phyloP scores from a whole-genome alignment of 805 yeast genomes.

The Nakazawaea anatomiae region DNA sequence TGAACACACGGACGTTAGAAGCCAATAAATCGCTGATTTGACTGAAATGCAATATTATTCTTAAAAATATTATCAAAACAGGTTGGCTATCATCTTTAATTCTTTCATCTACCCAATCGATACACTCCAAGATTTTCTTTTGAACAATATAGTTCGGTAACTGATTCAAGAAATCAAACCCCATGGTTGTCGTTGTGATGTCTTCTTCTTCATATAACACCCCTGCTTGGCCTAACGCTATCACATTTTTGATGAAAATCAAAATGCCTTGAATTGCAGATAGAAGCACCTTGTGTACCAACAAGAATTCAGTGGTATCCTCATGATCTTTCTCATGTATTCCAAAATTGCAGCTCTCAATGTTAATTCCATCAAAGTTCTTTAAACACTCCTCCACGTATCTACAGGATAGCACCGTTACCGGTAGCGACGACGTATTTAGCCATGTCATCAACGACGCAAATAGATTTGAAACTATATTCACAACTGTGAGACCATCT shows the following conservation, averaged over 20 bases:
- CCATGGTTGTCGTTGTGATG: conserved; percentile 58
- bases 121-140: conserved; percentile 24
- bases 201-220: conserved; percentile 74
- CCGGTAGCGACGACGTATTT: conserved; percentile 66
- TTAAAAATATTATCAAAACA: conserved; percentile 20
- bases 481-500: conserved; percentile 35
- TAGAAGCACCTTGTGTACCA: conserved; percentile 47
- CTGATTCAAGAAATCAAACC: conserved; percentile 36
- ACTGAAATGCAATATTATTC: conserved; percentile 24
- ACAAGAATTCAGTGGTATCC: conserved; percentile 16
- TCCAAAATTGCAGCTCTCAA: conserved; percentile 5
- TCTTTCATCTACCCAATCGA: conserved; percentile 24
- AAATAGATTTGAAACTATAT: conserved; percentile 48
- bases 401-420: conserved; percentile 69
- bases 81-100: conserved; percentile 12
- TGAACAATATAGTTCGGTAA: conserved; percentile 15
- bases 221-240: conserved; percentile 45
- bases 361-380: conserved; percentile 10
- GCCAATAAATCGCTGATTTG: conserved; percentile 17
- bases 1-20: neutral
- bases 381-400: conserved; percentile 56
- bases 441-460: conserved; percentile 67
- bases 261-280: conserved; percentile 47
- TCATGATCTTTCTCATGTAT: neutral
- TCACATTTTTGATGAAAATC: conserved; percentile 43